phyloP scores from a whole-genome alignment of 352 stramenopile genomes.

The Phytophthora quininea region DNA sequence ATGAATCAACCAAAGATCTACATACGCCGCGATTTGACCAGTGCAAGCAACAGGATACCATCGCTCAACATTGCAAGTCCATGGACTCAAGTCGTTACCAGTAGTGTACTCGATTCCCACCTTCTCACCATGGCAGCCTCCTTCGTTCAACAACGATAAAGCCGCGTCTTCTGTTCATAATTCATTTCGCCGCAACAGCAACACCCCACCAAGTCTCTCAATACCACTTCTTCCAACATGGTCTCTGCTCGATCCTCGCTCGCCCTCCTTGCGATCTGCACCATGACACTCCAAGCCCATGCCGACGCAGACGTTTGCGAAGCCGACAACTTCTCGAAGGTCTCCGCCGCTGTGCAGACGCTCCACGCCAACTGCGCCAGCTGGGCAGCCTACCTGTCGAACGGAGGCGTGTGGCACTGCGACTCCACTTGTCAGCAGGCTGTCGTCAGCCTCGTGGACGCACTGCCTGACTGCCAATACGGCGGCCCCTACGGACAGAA shows the following conservation, averaged over 20 bases:
- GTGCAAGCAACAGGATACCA: background rate
- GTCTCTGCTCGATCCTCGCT: slow-evolving; percentile 6
- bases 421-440: slow-evolving; percentile 18
- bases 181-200: slow-evolving; percentile 7
- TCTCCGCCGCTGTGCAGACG: slow-evolving; percentile 6
- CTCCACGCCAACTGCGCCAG: slow-evolving; percentile 14
- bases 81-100: too few relatives aligned
- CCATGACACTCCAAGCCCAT: background rate
- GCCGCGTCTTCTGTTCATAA: background rate
- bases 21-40: background rate
- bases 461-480: slow-evolving; percentile 13
- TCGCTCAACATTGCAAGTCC: background rate
- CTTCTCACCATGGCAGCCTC: too few relatives aligned
- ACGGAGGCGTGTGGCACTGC: slow-evolving; percentile 16
- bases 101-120: too few relatives aligned
- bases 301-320: background rate
- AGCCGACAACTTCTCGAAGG: slow-evolving; percentile 1
- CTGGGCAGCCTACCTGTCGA: slow-evolving; percentile 18
- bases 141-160: background rate
- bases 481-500: slow-evolving; percentile 20
- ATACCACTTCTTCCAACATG: slow-evolving; percentile 2
- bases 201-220: background rate
- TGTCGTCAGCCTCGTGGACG: slow-evolving; percentile 13
- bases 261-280: background rate
- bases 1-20: slow-evolving; percentile 5